phyloP scores from a whole-genome alignment of 495 filamentous ascomycete genomes.

The Melanomma pulvis-pyrius region DNA sequence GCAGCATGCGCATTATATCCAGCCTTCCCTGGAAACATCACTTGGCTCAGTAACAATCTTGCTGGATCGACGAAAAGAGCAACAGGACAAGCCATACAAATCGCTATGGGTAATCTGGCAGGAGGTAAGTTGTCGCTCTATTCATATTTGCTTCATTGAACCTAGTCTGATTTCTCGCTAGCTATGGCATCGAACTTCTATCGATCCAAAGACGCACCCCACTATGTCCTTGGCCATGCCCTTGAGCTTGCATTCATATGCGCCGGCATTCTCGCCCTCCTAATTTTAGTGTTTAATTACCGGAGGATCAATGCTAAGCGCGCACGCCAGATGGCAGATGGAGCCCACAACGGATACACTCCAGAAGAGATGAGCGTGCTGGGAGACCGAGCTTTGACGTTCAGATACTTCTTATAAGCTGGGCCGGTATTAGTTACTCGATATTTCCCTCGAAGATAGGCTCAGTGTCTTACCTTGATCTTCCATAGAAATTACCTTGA shows the following conservation, averaged over 20 bases:
- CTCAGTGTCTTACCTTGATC: not conserved
- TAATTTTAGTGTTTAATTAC: slow-evolving; percentile 61
- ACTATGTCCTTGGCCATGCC: slow-evolving; percentile 68
- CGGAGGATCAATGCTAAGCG: slow-evolving; percentile 58
- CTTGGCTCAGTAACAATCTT: slow-evolving; percentile 71
- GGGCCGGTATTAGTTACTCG: not conserved
- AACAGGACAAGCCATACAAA: slow-evolving; percentile 74
- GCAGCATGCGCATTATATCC: slow-evolving; percentile 66
- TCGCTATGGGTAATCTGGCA: slow-evolving; percentile 72
- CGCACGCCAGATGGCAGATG: slow-evolving; percentile 48
- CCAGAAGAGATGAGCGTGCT: slow-evolving; percentile 58
- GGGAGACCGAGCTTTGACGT: slow-evolving; percentile 68
- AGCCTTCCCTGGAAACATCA: slow-evolving; percentile 66
- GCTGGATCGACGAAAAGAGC: slow-evolving; percentile 71
- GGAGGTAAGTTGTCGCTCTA: slow-evolving; percentile 46
- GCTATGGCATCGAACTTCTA: slow-evolving; percentile 81
- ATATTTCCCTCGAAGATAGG: not conserved
- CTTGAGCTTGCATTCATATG: slow-evolving; percentile 70
- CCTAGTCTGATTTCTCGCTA: slow-evolving; percentile 30
- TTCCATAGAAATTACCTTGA: not conserved
- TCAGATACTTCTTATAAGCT: slow-evolving; percentile 59
- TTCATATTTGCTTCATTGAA: not conserved
- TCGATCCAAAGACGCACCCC: slow-evolving; percentile 62
- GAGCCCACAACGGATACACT: slow-evolving; percentile 52
- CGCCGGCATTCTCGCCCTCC: slow-evolving; percentile 60